Evolutionary conservation across 176 grass and related monocot genomes (phyloP).

Genomic region (Tillandsia fasciculata): DNA sequence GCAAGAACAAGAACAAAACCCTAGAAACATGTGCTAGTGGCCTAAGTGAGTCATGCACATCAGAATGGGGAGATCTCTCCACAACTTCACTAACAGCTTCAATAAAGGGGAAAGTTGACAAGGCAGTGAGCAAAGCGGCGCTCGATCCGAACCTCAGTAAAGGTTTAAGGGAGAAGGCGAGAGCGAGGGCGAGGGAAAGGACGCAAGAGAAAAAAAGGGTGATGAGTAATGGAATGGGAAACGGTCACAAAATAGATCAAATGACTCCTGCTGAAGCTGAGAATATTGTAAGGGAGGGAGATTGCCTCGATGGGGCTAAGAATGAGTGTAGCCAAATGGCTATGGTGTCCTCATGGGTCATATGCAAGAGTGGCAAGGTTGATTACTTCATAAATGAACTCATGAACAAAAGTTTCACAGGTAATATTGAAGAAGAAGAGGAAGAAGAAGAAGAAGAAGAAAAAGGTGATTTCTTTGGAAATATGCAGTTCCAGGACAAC

Average conservation of each 20-base stretch:
- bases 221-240: background rate
- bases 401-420: background rate
- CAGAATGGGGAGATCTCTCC: background rate
- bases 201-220: conserved; percentile 27
- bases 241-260: too few species aligned
- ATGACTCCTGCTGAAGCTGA: too few species aligned
- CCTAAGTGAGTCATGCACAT: background rate
- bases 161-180: conserved; percentile 26
- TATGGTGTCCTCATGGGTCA: too few species aligned
- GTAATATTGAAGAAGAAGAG: background rate
- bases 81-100: background rate
- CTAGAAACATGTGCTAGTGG: background rate
- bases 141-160: background rate
- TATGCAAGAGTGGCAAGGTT: background rate
- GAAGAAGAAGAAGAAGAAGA: background rate
- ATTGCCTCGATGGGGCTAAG: background rate
- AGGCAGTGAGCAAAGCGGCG: background rate
- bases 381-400: background rate
- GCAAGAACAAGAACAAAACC: background rate
- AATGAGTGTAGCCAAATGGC: background rate
- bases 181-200: conserved; percentile 19
- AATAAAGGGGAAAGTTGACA: background rate
- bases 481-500: background rate
- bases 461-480: background rate
- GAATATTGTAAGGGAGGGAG: background rate